phyloP scores from a whole-genome alignment of 1,284 basidiomycete genomes.

The Chondrostereum purpureum region DNA sequence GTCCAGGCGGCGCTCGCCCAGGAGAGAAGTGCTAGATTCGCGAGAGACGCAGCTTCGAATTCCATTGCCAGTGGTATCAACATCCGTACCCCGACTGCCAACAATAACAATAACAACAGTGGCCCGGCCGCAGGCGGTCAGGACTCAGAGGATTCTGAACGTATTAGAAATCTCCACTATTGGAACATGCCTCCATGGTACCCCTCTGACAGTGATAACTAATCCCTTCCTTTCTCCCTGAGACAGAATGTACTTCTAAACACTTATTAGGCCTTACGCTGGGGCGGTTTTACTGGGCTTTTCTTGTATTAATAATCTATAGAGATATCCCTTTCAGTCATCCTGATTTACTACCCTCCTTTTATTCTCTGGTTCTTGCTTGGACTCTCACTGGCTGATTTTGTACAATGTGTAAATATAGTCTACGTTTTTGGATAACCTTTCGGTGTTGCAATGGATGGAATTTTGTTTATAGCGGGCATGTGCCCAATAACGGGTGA shows the following conservation, averaged over 20 bases:
- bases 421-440: no score
- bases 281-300: background rate
- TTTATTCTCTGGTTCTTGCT: no score
- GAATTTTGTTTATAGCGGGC: background rate
- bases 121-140: no score
- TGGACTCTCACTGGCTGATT: background rate
- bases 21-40: no score
- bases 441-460: background rate
- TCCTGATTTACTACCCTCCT: no score
- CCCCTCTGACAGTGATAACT: background rate
- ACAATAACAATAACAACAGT: no score
- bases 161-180: no score
- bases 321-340: background rate
- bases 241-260: background rate
- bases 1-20: no score
- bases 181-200: background rate
- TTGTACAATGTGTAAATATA: background rate
- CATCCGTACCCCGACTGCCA: no score
- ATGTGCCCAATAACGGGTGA: slow-evolving; percentile 14
- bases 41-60: no score
- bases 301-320: background rate
- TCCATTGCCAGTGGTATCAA: no score
- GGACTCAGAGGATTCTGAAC: no score
- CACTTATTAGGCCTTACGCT: background rate
- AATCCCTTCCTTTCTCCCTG: background rate